Evolutionary conservation across 305 asterid genomes (phyloP), one percentile per base, ranked within the genome.

Genomic region (Rubia peregrina): DNA sequence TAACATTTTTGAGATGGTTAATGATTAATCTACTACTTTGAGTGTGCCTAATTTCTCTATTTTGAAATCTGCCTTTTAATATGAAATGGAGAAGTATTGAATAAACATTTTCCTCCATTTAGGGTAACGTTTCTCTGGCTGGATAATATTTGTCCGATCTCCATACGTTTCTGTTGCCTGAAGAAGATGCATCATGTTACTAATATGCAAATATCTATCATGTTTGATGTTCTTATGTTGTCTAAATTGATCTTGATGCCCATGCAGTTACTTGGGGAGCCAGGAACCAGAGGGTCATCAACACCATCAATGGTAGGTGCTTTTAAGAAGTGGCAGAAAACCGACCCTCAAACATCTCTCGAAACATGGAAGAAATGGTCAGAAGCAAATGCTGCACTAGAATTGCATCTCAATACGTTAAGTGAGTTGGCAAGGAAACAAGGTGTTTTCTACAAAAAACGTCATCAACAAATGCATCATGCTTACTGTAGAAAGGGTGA

Each of bases 301-400:
- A 94, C 99, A 10, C 96, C 97, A 17, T 94, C 99, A 53, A 87
- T 94, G 99, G 96, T 89, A 72, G 98, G 99, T 71, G 96, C 99
- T 57, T 95, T 91, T 72, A 91, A 89, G 89, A 91, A 89, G 84
- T 94, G 98, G 97, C 97, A 88, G 80, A 94, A 84, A 71, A 75
- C 92, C 42, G 96, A 94, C 76, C 97, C 97, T 59, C 74, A 86
- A 80, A 83, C 72, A 74, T 85, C 98, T 51, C 71, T 68, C 9
- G 88, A 84, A 74, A 89, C 93, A 73, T 91, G 99, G 98, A 94
- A 80, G 72, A 84, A 84, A 72, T 81, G 89, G 76, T 88, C 95
- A 56, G 92, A 88, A 73, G 89, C 88, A 70, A 91, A 89, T 74
- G 77, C 87, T 76, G 73, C 86, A 9, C 96, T 94, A 59, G 98